Evolutionary conservation across 345 rosid genomes (phyloP).

Genomic region (Durio zibethinus): DNA sequence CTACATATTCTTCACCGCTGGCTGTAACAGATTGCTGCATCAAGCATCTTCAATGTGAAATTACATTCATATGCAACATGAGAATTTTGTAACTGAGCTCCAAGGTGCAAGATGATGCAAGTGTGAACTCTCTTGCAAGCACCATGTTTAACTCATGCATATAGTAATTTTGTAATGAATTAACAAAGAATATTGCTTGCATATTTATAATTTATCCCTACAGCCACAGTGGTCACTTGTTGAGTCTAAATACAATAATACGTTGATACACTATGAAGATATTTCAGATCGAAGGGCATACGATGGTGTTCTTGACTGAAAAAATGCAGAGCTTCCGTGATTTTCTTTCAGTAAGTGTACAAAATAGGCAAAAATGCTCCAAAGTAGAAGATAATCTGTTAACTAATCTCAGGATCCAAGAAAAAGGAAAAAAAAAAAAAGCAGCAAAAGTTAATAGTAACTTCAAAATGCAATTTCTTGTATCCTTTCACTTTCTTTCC

Average conservation of each 20-base stretch:
- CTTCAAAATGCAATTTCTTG: constrained; percentile 5
- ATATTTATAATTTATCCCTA: no score
- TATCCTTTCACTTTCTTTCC: background rate
- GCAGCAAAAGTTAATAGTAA: background rate
- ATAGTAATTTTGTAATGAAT: no score
- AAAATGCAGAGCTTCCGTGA: background rate
- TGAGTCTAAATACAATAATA: no score
- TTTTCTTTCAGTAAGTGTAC: background rate
- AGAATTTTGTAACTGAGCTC: background rate
- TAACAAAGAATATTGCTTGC: no score
- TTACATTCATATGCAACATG: background rate
- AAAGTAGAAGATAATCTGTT: background rate
- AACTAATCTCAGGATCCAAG: background rate
- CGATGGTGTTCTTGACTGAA: background rate
- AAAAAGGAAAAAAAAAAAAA: background rate
- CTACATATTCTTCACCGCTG: background rate
- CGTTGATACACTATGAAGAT: background rate
- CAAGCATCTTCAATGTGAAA: background rate
- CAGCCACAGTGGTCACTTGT: no score
- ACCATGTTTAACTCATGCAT: background rate
- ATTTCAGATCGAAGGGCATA: background rate
- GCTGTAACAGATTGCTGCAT: background rate
- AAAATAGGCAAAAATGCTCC: background rate
- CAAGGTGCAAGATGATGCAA: background rate
- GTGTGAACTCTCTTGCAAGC: constrained; percentile 8